A percentile compares a stretch with the other conserved stretches of the same genome.
These are phyloP conservation scores for Silybum marianum DNA, from an alignment of 129 eudicot species.

Conservation along the genomic window DNA sequence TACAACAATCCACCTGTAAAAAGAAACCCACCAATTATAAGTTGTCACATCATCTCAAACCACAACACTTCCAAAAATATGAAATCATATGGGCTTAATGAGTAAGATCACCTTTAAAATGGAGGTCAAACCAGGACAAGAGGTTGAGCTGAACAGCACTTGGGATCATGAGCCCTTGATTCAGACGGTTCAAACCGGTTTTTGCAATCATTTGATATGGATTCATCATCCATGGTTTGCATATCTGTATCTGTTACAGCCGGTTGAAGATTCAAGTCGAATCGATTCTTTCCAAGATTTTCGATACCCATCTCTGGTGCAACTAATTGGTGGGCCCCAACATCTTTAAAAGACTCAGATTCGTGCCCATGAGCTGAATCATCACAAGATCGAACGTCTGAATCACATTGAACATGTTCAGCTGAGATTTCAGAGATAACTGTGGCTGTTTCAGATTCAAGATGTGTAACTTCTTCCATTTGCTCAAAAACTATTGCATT, in stretches of 20 bases:
- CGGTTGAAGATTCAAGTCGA: slow-evolving; percentile 38
- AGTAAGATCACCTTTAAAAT: neutral
- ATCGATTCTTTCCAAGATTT: slow-evolving; percentile 3
- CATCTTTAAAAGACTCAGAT: neutral
- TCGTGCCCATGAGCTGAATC: slow-evolving; percentile 5
- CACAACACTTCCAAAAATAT: neutral
- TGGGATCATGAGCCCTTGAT: slow-evolving; percentile 23
- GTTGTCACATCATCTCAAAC: neutral
- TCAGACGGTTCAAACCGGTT: slow-evolving; percentile 22
- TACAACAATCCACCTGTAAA: slow-evolving; percentile 25
- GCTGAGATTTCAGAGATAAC: neutral
- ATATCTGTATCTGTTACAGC: slow-evolving; percentile 29
- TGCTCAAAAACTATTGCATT: slow-evolving; percentile 13
- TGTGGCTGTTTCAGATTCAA: slow-evolving; percentile 19
- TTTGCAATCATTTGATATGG: slow-evolving; percentile 25
- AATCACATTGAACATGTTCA: neutral
- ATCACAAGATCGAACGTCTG: slow-evolving; percentile 9
- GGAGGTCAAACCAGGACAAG: slow-evolving; percentile 29
- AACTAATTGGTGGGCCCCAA: neutral
- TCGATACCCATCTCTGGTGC: neutral
- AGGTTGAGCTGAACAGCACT: slow-evolving; percentile 29
- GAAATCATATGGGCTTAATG: neutral
- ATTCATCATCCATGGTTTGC: slow-evolving; percentile 17
- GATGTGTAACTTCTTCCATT: neutral
- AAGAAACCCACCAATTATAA: neutral